Base-by-base conservation (phyloP, 495 filamentous ascomycete genomes). In the Penicillium mononematosum region DNA sequence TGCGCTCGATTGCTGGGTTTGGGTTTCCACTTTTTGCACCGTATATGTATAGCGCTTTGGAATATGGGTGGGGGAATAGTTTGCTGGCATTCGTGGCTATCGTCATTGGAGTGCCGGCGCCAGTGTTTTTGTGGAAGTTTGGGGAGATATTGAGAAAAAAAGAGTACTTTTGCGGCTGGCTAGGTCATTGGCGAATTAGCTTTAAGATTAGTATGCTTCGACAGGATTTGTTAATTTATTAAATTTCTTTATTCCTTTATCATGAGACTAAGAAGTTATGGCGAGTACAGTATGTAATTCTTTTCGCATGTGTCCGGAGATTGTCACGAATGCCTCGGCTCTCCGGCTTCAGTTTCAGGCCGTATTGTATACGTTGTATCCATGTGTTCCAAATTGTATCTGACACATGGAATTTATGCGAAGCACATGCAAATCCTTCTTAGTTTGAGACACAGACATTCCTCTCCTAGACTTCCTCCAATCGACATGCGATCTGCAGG, bases 21-120 rank as follows among this genome's bases (percentile, higher is more conserved):
- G 81, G 78, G 14, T 92, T 94, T 56, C 90, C 90, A 22, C 74
- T 94, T 4, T 92, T 92, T 59, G 86, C 87, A 5, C 86, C 85
- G 3, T 75, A 73, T 31, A 75, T 91, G 80, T 92, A 82, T 57
- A 47, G 71, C 7, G 65, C 69, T n/a, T 58, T 87, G 53, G 63
- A 78, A 45, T 86, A 80, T 69, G 84, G 84, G 9, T 87, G 83
- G 83, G 84, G 83, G n/a, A 86, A 85, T 70, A 84, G 80, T 62
- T 42, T 85, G 45, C 56, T 87, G 38, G 85, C 72, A 1, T 85
- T 85, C 53, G 50, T 83, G 11, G 74, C 74, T 7, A 58, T 88
- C 50, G 79, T 32, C 1, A 64, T 88, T 50, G 83, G 85, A 0
- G 52, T 85, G 42, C 82, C 83, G 7, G 83, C 83, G 45, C 85